phyloP scores from a whole-genome alignment of 768 basidiomycete genomes.

The Chlorophyllum brunneum region DNA sequence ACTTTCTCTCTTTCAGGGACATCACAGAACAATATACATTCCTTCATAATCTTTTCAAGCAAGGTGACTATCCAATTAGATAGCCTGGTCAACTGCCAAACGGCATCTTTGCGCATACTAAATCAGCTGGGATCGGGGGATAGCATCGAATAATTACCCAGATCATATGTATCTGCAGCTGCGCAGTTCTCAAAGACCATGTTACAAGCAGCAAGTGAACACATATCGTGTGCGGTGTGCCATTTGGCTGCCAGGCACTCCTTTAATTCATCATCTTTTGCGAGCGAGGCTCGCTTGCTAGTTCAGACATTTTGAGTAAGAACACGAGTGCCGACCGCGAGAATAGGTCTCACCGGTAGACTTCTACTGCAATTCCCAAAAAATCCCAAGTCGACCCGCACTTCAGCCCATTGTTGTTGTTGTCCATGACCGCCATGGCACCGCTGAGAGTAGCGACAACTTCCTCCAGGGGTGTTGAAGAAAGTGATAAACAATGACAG shows the following conservation, averaged over 20 bases:
- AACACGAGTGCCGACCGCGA: slow-evolving; percentile 1
- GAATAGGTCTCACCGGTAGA: slow-evolving; percentile 39
- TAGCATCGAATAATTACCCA: slow-evolving; percentile 38
- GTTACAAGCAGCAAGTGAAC: slow-evolving; percentile 56
- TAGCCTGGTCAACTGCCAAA: slow-evolving; percentile 69
- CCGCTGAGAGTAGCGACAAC: slow-evolving; percentile 45
- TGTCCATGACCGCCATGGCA: slow-evolving; percentile 43
- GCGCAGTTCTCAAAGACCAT: slow-evolving; percentile 65
- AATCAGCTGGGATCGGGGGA: neutral
- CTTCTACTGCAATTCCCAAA: slow-evolving; percentile 42
- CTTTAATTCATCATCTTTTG: slow-evolving; percentile 32
- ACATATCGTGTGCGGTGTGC: slow-evolving; percentile 62
- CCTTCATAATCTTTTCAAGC: slow-evolving; percentile 57
- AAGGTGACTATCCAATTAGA: slow-evolving; percentile 61
- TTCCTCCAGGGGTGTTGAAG: slow-evolving; percentile 36
- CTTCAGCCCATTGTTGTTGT: slow-evolving; percentile 29
- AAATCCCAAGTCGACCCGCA: slow-evolving; percentile 29
- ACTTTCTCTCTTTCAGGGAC: slow-evolving; percentile 10
- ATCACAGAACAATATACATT: slow-evolving; percentile 39
- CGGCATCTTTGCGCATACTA: slow-evolving; percentile 42
- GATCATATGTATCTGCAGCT: slow-evolving; percentile 58
- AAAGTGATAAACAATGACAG: slow-evolving; percentile 47
- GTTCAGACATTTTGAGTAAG: neutral
- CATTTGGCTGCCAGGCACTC: slow-evolving; percentile 44
- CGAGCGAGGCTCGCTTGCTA: slow-evolving; percentile 18